Evolutionary conservation across 257 asterid species (phyloP).

Genomic region (Jaltomata sinuosa): DNA sequence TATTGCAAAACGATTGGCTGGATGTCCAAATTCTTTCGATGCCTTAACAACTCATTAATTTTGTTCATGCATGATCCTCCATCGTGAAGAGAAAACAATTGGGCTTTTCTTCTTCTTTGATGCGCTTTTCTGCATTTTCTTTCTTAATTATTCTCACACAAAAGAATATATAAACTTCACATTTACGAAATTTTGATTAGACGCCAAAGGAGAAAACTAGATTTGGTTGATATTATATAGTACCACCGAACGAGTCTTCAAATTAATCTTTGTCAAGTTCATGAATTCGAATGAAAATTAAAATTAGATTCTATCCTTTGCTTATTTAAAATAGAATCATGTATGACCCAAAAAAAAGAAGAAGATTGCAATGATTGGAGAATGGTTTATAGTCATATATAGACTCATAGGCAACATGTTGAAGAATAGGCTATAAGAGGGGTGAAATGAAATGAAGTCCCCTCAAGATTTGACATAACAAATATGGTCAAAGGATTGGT

Average conservation of each 20-base stretch:
- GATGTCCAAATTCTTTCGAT: background rate
- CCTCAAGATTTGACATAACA: constrained; percentile 18
- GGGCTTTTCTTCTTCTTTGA: background rate
- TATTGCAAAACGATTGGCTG: background rate
- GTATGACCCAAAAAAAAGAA: background rate
- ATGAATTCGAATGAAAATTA: background rate
- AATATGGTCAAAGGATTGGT: constrained; percentile 8
- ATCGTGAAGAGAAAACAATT: background rate
- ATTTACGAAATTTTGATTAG: background rate
- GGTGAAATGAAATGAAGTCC: background rate
- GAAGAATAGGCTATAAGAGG: background rate
- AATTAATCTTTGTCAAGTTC: background rate
- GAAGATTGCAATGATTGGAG: background rate
- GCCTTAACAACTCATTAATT: background rate
- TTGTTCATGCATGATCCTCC: background rate
- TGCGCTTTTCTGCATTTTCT: background rate
- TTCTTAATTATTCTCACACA: background rate
- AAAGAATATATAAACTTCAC: background rate
- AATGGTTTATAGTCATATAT: background rate
- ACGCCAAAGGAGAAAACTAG: background rate
- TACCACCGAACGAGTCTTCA: background rate
- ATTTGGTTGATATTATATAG: background rate
- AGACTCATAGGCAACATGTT: background rate
- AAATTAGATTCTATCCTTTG: background rate
- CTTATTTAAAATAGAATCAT: background rate